Evolutionary conservation across 352 stramenopile species (phyloP), one percentile per base, ranked within the genome.

Genomic region (Paralagenidium karlingii): DNA sequence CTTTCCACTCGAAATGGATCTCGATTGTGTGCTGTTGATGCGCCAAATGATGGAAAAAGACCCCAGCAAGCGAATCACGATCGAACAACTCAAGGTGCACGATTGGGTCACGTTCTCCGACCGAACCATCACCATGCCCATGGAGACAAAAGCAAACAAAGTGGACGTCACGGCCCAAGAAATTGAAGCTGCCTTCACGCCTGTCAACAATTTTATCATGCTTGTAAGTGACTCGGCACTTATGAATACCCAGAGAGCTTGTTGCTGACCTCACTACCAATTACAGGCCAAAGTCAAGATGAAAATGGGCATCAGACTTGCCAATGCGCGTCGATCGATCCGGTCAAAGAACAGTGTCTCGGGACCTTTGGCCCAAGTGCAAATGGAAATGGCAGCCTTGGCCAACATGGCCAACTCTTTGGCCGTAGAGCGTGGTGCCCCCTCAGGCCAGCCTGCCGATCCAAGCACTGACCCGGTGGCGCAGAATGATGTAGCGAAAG

Each of bases 201-300:
- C 73, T 1, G 58, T 84, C 10, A 87, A 87, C 46, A 87, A 84
- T 47, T 82, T 87, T 43, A 71, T 87, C 19, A 57, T 87, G 24
- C 78, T 84, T 51, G 58, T 55, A 20, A 21, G 51, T 15, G 2
- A 21, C 22, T 43, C 37, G 22, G n/a, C n/a, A n/a, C n/a, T n/a
- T n/a, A n/a, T n/a, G n/a, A n/a, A n/a, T n/a, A n/a, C n/a, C n/a
- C n/a, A n/a, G n/a, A n/a, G n/a, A n/a, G n/a, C n/a, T n/a, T n/a
- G n/a, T n/a, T n/a, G n/a, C n/a, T n/a, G n/a, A n/a, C n/a, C n/a
- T n/a, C n/a, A n/a, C n/a, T n/a, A n/a, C 20, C n/a, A n/a, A n/a
- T n/a, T n/a, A n/a, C n/a, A n/a, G n/a, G n/a, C n/a, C n/a, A n/a
- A n/a, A n/a, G 58, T 87, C 43, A 87, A 87, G 38, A 68, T 87